These are phyloP conservation scores for Acacia pycnantha DNA, from an alignment of 331 rosid genomes.

Conservation along the genomic window DNA sequence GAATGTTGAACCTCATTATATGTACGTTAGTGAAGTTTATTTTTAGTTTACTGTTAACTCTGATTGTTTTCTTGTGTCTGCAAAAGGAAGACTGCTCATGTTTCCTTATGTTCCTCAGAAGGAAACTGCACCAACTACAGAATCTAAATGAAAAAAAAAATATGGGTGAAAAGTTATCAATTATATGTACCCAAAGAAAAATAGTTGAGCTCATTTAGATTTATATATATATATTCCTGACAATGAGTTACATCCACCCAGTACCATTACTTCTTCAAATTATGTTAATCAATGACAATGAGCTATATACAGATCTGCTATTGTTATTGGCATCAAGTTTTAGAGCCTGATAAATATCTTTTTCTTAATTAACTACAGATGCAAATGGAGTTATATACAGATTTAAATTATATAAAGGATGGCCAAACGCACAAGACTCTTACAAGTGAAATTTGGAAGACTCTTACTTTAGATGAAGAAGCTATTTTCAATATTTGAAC, in stretches of 20 bases:
- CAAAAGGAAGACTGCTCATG: neutral
- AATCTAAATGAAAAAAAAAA: too few relatives aligned
- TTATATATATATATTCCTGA: neutral
- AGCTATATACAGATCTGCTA: too few relatives aligned
- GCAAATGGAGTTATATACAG: neutral
- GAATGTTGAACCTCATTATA: neutral
- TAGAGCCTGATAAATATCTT: neutral
- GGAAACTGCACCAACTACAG: neutral
- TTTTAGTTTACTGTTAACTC: neutral
- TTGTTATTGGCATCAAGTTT: too few relatives aligned
- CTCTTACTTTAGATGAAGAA: rapidly evolving
- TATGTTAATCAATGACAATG: too few relatives aligned
- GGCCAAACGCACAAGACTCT: too few relatives aligned
- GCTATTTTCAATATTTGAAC: too few relatives aligned
- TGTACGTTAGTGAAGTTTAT: neutral
- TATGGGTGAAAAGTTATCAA: neutral
- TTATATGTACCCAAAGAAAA: neutral
- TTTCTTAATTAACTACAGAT: neutral
- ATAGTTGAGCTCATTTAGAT: neutral
- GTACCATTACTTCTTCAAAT: neutral
- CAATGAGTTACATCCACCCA: neutral
- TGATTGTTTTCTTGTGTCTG: neutral
- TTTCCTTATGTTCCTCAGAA: neutral
- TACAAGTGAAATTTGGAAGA: too few relatives aligned
- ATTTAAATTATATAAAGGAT: neutral